Base-by-base conservation (phyloP, 1,139 yeast species). In the Taphrina sp. region DNA sequence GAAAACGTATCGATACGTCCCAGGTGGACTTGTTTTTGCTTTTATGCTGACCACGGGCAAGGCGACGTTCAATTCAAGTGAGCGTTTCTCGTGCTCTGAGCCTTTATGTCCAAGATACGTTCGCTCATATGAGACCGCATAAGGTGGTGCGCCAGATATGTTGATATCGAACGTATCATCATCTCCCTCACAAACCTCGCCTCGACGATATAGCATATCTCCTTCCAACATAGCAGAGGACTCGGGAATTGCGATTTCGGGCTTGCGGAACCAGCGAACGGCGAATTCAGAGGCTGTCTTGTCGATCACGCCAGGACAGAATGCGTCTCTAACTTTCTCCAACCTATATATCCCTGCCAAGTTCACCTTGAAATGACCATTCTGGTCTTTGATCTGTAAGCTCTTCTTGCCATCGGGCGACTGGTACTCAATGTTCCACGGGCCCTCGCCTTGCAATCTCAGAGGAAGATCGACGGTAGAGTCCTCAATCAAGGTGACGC, bases 291-390 rank as follows among this genome's bases (percentile, higher is more conserved):
- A 69, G 0, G 71, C 62, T 14, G 69, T 60, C 1, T 68, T 23
- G 64, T 63, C 64, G 16, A 86, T 74, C 5, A 66, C 69, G 28
- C 96, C 96, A 1, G 74, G 72, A 67, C 97, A 90, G 14, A 79
- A 81, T 8, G 79, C 80, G 66, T 85, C 94, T 16, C 67, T 71
- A 52, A 84, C 82, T 0, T 78, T 73, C n/a, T 72, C 63, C 39
- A 90, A 69, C 28, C 72, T 73, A 66, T 88, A 90, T 4, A 68
- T 68, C 28, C 96, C 96, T 44, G 79, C 82, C 52, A 79, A 74
- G 1, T 65, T 65, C 0, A 81, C 80, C 4, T 70, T 68, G 45
- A 82, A 64, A 16, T 55, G 52, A 23, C 70, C 69, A 58, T 69
- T 69, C 23, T 68, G 62, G 17, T 62, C 60, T 12, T 38, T 17